Evolutionary conservation across 352 stramenopile species (phyloP).

Genomic region (Globisporangium cystogenes): DNA sequence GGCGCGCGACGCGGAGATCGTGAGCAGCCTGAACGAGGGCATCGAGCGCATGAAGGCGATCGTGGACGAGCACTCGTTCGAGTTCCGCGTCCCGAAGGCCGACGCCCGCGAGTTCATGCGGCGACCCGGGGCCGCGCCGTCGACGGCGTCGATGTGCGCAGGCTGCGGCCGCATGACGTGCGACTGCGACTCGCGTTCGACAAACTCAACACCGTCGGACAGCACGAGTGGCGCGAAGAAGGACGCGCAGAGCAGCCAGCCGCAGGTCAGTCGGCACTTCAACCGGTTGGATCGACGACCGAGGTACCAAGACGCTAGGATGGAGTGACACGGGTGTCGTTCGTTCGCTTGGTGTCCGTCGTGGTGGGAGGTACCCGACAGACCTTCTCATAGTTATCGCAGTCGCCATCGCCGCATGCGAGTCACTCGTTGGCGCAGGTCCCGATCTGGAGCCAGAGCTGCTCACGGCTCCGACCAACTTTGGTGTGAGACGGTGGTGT

Average conservation of each 20-base stretch:
- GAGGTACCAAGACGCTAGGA: background rate
- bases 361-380: too few relatives aligned
- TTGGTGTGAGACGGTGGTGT: too few relatives aligned
- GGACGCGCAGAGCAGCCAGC: background rate
- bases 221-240: background rate
- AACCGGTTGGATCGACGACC: background rate
- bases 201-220: background rate
- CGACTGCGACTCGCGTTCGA: background rate
- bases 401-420: too few relatives aligned
- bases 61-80: conserved; percentile 44
- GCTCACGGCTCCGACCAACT: too few relatives aligned
- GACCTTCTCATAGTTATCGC: too few relatives aligned
- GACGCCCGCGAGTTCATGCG: conserved; percentile 43
- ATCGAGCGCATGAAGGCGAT: conserved; percentile 48
- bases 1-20: conserved; percentile 30
- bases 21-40: conserved; percentile 41
- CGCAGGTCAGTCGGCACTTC: background rate
- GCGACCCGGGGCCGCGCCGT: background rate
- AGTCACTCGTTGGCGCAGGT: too few relatives aligned
- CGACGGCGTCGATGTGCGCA: background rate
- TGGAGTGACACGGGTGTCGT: background rate
- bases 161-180: conserved; percentile 4
- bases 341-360: too few relatives aligned
- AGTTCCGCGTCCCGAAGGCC: conserved; percentile 52
- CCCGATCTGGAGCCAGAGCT: too few relatives aligned